phyloP scores from a whole-genome alignment of 2,329 filamentous ascomycete species.

The Zymoseptoria ardabiliae region DNA sequence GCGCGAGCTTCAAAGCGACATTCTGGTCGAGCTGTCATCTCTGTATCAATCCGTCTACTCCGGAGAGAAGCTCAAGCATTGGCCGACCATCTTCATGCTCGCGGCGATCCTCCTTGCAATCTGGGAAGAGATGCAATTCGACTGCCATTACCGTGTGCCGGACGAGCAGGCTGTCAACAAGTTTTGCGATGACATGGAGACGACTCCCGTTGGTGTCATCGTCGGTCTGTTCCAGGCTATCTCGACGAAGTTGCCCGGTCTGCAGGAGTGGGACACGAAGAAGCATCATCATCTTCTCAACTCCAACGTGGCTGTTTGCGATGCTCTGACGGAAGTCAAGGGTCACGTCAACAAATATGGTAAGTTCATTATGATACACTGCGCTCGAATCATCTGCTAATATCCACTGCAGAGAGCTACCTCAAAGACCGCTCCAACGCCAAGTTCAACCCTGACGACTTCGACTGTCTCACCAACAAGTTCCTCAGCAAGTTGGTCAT shows the following conservation, averaged over 20 bases:
- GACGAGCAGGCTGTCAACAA: slow-evolving; percentile 79
- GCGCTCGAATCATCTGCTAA: slow-evolving; percentile 6
- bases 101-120: slow-evolving; percentile 87
- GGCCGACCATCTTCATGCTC: slow-evolving; percentile 97
- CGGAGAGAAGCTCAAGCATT: slow-evolving; percentile 95
- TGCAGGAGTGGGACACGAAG: slow-evolving; percentile 87
- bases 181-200: slow-evolving; percentile 96
- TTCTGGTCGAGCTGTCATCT: slow-evolving; percentile 83
- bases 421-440: slow-evolving; percentile 66
- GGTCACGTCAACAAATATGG: slow-evolving; percentile 89
- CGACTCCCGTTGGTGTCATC: slow-evolving; percentile 89
- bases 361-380: slow-evolving; percentile 46
- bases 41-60: slow-evolving; percentile 98
- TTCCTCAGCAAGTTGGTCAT: slow-evolving; percentile 95
- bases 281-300: slow-evolving; percentile 86
- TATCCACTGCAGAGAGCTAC: slow-evolving; percentile 63
- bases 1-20: slow-evolving; percentile 94
- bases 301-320: slow-evolving; percentile 86
- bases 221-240: slow-evolving; percentile 96
- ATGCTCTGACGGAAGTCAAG: slow-evolving; percentile 92
- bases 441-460: slow-evolving; percentile 85
- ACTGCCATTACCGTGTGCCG: slow-evolving; percentile 90
- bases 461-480: slow-evolving; percentile 94
- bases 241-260: slow-evolving; percentile 87
- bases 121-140: slow-evolving; percentile 98